phyloP scores from a whole-genome alignment of 169 alveolate genomes.

The Besnoitia besnoiti region DNA sequence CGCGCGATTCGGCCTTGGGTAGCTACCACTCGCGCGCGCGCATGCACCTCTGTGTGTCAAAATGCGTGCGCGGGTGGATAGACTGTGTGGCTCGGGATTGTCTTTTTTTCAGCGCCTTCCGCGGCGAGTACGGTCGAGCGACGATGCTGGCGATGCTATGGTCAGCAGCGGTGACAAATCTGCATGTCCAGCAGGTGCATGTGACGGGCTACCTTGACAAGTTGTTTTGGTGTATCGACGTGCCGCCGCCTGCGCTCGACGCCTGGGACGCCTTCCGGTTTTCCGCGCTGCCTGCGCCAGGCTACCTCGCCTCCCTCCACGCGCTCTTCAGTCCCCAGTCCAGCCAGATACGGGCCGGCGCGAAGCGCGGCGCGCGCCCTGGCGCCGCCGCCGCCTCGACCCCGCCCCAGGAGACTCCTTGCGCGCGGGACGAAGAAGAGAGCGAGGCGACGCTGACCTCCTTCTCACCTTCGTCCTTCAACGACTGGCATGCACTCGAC shows the following conservation, averaged over 20 bases:
- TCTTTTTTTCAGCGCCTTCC: conserved; percentile 36
- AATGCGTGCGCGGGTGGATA: too few relatives aligned
- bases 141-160: conserved; percentile 28
- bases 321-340: neutral
- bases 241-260: neutral
- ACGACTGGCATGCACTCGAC: conserved; percentile 21
- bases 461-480: neutral
- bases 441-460: neutral
- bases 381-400: neutral
- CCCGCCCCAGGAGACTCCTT: neutral
- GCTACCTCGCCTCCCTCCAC: neutral
- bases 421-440: neutral
- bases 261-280: neutral
- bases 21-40: too few relatives aligned
- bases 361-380: neutral
- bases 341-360: neutral
- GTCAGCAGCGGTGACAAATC: neutral
- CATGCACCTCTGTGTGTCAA: too few relatives aligned
- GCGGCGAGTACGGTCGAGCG: conserved; percentile 16
- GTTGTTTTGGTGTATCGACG: conserved; percentile 11
- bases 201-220: neutral
- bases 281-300: neutral
- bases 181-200: neutral
- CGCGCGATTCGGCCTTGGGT: too few relatives aligned
- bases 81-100: neutral